Evolutionary conservation across 805 yeast genomes (phyloP).

Genomic region (Teunomyces aglyptinius): DNA sequence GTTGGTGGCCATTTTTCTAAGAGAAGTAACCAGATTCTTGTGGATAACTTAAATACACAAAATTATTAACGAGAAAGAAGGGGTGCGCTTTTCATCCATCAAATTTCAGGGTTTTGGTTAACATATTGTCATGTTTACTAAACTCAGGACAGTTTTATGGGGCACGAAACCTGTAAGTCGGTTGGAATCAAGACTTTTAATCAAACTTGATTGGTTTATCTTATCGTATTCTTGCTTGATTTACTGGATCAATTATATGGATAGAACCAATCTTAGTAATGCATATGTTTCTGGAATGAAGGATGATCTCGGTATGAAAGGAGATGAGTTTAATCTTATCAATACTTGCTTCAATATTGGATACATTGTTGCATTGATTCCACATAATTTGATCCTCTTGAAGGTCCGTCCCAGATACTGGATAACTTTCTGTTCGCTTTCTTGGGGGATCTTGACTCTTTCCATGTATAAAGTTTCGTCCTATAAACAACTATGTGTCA

Average conservation of each 20-base stretch:
- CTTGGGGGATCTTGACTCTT: conserved; percentile 58
- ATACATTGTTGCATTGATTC: conserved; percentile 59
- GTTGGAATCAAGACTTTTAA: conserved; percentile 28
- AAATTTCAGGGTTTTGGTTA: too few relatives aligned
- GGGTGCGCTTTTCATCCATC: not conserved
- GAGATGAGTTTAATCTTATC: conserved; percentile 49
- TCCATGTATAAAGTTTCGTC: conserved; percentile 48
- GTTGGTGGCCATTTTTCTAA: not conserved
- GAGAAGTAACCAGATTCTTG: not conserved
- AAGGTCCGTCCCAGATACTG: conserved; percentile 56
- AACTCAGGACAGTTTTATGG: conserved; percentile 17
- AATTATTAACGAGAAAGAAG: not conserved
- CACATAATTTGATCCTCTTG: conserved; percentile 54
- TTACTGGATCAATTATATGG: conserved; percentile 55
- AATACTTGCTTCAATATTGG: conserved; percentile 62
- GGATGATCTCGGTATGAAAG: conserved; percentile 48
- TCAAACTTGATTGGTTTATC: conserved; percentile 42
- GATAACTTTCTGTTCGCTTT: conserved; percentile 51
- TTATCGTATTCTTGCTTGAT: conserved; percentile 40
- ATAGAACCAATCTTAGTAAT: conserved; percentile 52
- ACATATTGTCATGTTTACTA: not conserved
- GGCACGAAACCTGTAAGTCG: conserved; percentile 31
- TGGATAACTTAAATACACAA: not conserved
- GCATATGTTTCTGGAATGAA: conserved; percentile 72
- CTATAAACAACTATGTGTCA: conserved; percentile 50